Evolutionary conservation across 257 asterid species (phyloP), one percentile per base, ranked within the genome.

Genomic region (Ilex aquifolium): DNA sequence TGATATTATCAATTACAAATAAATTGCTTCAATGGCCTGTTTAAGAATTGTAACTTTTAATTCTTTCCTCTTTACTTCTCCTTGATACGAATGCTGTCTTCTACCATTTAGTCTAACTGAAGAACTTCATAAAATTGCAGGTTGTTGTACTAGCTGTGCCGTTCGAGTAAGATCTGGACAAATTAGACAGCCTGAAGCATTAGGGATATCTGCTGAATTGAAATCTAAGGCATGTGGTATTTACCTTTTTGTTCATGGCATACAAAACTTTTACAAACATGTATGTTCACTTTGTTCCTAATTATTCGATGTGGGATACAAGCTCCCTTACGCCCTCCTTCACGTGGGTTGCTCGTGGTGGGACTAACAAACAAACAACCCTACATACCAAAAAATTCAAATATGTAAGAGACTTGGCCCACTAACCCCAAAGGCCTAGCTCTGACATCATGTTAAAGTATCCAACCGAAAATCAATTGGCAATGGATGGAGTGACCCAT

Each of bases 81-180:
- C 60, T 29, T 31, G 27, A 5, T 6, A 36, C 10, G 59, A 57
- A 39, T 21, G 36, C 31, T 13, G 7, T 44, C 31, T 44, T 10
- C 57, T 2, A 3, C 6, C 29, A 53, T 4, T 56, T 30, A 49
- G 27, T 16, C 64, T 59, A n/a, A 68, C 11, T 13, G 36, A 59
- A 44, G 39, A 73, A 62, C 56, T 39, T 59, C 54, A 52, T 56
- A 15, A 77, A 61, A 57, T 21, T 62, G 71, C 83, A 92, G 98
- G 98, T 55, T 92, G 98, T 60, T 92, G 98, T 72, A 89, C 98
- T 44, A 89, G 97, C 71, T 89, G 98, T 71, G 98, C 97, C 7
- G 98, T 92, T 32, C 95, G 97, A 70, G 84, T 89, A 48, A 92
- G 85, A 82, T 85, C 97, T 56, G 98, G 96, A 66, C 65, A 91